Evolutionary conservation across 192 early-diverging fungal genomes (phyloP).

Genomic region (Linnemannia exigua): DNA sequence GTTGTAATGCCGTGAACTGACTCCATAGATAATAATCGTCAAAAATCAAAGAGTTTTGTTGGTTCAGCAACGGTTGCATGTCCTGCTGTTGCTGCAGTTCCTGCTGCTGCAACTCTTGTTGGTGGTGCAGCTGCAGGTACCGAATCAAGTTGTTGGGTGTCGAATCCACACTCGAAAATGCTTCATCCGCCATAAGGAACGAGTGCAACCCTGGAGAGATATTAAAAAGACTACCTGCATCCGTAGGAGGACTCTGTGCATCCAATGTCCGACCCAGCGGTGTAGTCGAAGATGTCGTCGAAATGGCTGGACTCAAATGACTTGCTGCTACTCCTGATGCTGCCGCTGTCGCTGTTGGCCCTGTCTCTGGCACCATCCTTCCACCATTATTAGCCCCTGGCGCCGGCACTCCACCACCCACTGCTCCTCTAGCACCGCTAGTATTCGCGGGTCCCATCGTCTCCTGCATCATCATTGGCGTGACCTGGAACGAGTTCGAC

Average conservation of each 20-base stretch:
- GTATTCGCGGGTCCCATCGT: constrained; percentile 11
- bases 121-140: constrained; percentile 51
- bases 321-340: background rate
- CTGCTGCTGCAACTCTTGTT: constrained; percentile 44
- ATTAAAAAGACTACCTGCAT: constrained; percentile 31
- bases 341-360: background rate
- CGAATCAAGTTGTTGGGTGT: constrained; percentile 50
- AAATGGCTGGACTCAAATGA: constrained; percentile 1
- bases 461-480: constrained; percentile 47
- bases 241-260: constrained; percentile 22
- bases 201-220: constrained; percentile 37
- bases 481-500: constrained; percentile 47
- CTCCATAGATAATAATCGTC: constrained; percentile 51
- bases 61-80: constrained; percentile 40
- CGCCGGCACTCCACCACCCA: background rate
- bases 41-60: constrained; percentile 49
- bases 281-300: constrained; percentile 10
- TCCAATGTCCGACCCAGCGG: constrained; percentile 11
- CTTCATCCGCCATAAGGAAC: constrained; percentile 46
- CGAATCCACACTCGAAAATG: constrained; percentile 18
- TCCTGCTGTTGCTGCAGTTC: constrained; percentile 46
- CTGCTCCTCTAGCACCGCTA: background rate
- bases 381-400: background rate
- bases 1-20: constrained; percentile 14
- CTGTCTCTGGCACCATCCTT: background rate